A percentile compares a stretch with the other conserved stretches of the same genome.
These are phyloP conservation scores for Chenopodium suecicum DNA, from an alignment of 148 eudicot genomes.

Conservation along the genomic window DNA sequence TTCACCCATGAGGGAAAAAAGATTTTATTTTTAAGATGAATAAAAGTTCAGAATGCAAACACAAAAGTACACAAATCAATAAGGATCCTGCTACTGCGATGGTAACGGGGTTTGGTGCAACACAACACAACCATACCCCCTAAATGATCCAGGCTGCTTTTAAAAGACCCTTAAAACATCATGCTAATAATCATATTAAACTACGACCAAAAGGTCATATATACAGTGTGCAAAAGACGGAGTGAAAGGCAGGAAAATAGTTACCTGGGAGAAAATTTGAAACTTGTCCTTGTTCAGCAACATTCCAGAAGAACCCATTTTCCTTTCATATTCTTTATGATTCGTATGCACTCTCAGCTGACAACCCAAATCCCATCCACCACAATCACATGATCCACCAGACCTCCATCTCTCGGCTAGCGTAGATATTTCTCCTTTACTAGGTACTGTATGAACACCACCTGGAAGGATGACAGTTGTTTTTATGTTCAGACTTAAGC, in stretches of 20 bases:
- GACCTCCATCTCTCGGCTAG: slow-evolving; percentile 76
- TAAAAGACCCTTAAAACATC: not conserved
- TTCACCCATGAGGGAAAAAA: not conserved
- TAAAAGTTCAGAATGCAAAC: not conserved
- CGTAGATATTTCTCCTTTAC: slow-evolving; percentile 74
- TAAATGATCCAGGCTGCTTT: not conserved
- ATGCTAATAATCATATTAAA: not conserved
- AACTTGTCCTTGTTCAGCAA: slow-evolving; percentile 30
- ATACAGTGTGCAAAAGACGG: not conserved
- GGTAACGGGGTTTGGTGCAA: not conserved
- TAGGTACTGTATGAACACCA: slow-evolving; percentile 72
- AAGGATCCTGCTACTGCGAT: not conserved
- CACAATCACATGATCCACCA: slow-evolving; percentile 87
- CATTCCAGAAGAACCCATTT: slow-evolving; percentile 27
- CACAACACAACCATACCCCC: not conserved
- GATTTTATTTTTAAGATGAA: not conserved
- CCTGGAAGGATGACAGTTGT: slow-evolving; percentile 77
- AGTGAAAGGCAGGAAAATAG: slow-evolving; percentile 2
- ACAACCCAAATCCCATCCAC: slow-evolving; percentile 99
- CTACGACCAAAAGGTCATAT: not conserved
- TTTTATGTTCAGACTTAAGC: slow-evolving; percentile 18
- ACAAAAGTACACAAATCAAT: not conserved
- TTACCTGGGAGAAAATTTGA: slow-evolving; percentile 69
- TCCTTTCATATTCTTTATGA: slow-evolving; percentile 26
- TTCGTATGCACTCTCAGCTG: slow-evolving; percentile 48